A percentile compares a stretch with the other conserved stretches of the same genome.
These are phyloP conservation scores for Ophiostoma ips DNA, from an alignment of 2,329 filamentous ascomycete genomes.

Conservation along the genomic window DNA sequence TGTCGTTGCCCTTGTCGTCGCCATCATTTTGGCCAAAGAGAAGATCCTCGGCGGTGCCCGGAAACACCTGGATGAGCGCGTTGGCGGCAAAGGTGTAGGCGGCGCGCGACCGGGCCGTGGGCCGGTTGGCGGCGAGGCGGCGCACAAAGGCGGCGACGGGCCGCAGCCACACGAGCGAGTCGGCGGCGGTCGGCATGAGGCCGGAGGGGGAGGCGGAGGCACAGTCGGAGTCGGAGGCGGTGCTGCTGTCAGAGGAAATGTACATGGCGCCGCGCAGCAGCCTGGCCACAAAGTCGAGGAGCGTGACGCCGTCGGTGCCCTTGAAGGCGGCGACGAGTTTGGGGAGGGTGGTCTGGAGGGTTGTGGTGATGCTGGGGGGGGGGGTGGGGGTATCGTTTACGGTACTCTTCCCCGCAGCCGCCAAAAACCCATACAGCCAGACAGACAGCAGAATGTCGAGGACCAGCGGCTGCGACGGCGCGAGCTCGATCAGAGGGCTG, in stretches of 20 bases:
- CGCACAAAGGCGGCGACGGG: conserved; percentile 34
- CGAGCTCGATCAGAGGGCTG: conserved; percentile 41
- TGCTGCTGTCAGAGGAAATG: conserved; percentile 15
- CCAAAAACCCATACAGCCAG: conserved; percentile 32
- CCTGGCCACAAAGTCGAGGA: conserved; percentile 41
- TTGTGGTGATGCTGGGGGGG: conserved; percentile 19
- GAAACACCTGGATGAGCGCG: conserved; percentile 42
- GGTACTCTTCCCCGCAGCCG: no score
- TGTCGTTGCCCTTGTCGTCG: background rate
- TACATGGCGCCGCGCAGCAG: conserved; percentile 30
- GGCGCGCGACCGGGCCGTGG: conserved; percentile 38
- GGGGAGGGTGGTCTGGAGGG: conserved; percentile 34
- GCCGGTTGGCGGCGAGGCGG: conserved; percentile 38
- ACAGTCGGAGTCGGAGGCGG: conserved; percentile 15
- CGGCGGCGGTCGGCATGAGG: conserved; percentile 27
- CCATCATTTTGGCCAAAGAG: conserved; percentile 36
- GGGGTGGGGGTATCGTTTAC: background rate
- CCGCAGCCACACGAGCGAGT: conserved; percentile 35
- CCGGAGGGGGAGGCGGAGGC: background rate
- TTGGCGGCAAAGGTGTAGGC: conserved; percentile 47
- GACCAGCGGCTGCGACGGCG: conserved; percentile 36
- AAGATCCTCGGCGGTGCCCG: conserved; percentile 27
- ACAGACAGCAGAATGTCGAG: conserved; percentile 42
- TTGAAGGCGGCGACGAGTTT: conserved; percentile 39
- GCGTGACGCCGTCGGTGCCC: conserved; percentile 44